A percentile compares a stretch with the other conserved stretches of the same genome.
phyloP scores from a whole-genome alignment of 306 rosid genomes.

The Canavalia gladiata region DNA sequence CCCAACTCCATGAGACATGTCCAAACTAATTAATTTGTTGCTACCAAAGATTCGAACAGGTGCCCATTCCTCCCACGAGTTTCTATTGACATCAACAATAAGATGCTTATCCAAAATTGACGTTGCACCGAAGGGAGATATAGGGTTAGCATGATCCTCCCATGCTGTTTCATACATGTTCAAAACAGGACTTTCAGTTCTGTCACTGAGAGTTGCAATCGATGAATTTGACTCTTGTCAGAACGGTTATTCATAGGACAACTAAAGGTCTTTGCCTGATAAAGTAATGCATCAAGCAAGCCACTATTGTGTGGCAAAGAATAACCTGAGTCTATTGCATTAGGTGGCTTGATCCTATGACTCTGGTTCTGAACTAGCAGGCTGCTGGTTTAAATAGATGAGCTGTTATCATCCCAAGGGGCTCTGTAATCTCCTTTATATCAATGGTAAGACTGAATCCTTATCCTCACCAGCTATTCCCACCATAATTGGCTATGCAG shows the following conservation, averaged over 20 bases:
- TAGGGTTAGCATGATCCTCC: slow-evolving; percentile 68
- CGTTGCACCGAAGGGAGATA: slow-evolving; percentile 73
- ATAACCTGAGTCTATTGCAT: slow-evolving; percentile 63
- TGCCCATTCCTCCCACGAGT: slow-evolving; percentile 66
- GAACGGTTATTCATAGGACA: slow-evolving; percentile 63
- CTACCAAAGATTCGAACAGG: slow-evolving; percentile 64
- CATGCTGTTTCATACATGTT: slow-evolving; percentile 69
- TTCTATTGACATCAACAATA: slow-evolving; percentile 63
- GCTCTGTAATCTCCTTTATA: no score
- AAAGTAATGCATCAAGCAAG: slow-evolving; percentile 76
- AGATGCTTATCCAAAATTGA: slow-evolving; percentile 66
- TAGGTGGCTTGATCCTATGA: slow-evolving; percentile 27
- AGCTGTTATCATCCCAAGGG: no score
- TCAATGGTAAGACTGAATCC: no score
- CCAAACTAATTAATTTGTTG: no score
- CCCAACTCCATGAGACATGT: no score
- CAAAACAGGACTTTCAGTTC: slow-evolving; percentile 64
- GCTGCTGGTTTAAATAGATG: no score
- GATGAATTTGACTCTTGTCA: slow-evolving; percentile 82
- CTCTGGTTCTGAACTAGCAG: no score
- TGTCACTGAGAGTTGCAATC: slow-evolving; percentile 67
- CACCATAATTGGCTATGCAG: no score
- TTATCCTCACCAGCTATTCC: no score
- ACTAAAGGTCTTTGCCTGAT: slow-evolving; percentile 63
- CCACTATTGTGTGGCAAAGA: slow-evolving; percentile 76